phyloP scores from a whole-genome alignment of 2,329 filamentous ascomycete species.

The Colletotrichum sp. region DNA sequence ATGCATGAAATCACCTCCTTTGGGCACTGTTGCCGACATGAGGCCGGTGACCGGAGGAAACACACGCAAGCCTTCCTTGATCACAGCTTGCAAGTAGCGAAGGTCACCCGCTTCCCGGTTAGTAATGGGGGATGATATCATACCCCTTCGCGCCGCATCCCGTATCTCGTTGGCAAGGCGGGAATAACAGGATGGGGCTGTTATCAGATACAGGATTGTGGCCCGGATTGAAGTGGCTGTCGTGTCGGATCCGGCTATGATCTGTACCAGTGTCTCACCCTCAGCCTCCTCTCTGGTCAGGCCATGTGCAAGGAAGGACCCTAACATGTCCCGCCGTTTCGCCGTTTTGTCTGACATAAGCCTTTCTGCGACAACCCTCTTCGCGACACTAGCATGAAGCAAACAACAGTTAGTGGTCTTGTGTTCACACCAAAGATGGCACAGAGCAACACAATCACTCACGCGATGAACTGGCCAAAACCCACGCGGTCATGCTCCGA shows the following conservation, averaged over 20 bases:
- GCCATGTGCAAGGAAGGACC: constrained; percentile 45
- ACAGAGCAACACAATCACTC: not conserved
- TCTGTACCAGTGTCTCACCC: constrained; percentile 36
- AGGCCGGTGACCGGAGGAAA: constrained; percentile 47
- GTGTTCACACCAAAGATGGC: not conserved
- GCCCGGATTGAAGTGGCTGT: constrained; percentile 43
- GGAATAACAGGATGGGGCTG: constrained; percentile 49
- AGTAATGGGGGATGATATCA: constrained; percentile 32
- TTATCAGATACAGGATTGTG: constrained; percentile 56
- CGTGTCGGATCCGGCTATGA: constrained; percentile 44
- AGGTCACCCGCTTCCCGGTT: constrained; percentile 43
- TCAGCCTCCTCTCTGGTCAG: constrained; percentile 31
- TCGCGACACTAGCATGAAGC: constrained; percentile 22
- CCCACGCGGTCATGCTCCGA: constrained; percentile 42
- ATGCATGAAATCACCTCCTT: constrained; percentile 40
- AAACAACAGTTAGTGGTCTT: not conserved
- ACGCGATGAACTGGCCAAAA: constrained; percentile 42
- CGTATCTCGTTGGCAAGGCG: constrained; percentile 57
- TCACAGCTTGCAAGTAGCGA: constrained; percentile 54
- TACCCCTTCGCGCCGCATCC: constrained; percentile 24
- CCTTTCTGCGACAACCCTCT: constrained; percentile 25
- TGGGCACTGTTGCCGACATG: constrained; percentile 38
- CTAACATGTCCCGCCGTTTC: constrained; percentile 41
- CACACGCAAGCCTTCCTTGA: constrained; percentile 54
- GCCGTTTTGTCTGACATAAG: constrained; percentile 21